These are phyloP conservation scores for Colletotrichum gigasporum DNA, from an alignment of 2,329 filamentous ascomycete species.

Conservation along the genomic window DNA sequence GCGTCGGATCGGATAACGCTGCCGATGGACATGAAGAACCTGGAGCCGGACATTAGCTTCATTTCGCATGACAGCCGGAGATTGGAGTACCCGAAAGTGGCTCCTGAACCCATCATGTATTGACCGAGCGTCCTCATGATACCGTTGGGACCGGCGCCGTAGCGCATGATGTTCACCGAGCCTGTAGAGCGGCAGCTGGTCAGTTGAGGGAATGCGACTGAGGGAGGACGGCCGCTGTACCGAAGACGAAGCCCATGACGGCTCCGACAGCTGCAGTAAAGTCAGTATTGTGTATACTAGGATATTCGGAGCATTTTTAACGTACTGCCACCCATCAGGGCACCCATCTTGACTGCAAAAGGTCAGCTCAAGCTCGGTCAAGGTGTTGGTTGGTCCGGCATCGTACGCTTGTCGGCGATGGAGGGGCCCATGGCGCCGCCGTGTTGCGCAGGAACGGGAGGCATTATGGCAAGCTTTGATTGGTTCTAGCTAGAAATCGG, in stretches of 20 bases:
- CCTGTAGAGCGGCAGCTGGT: constrained; percentile 57
- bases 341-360: constrained; percentile 90
- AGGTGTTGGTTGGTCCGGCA: neutral
- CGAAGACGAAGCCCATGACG: constrained; percentile 98
- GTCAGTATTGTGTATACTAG: constrained; percentile 41
- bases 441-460: constrained; percentile 51
- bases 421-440: constrained; percentile 56
- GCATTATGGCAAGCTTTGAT: no score
- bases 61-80: neutral
- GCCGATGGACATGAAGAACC: constrained; percentile 99
- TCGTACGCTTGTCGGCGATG: constrained; percentile 64
- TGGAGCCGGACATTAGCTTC: constrained; percentile 39
- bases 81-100: constrained; percentile 85
- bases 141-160: constrained; percentile 91
- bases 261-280: constrained; percentile 79
- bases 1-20: constrained; percentile 95
- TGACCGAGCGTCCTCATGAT: constrained; percentile 94
- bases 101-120: constrained; percentile 95
- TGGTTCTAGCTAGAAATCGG: no score
- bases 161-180: constrained; percentile 93
- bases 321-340: constrained; percentile 98
- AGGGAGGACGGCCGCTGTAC: constrained; percentile 56
- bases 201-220: neutral
- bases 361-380: constrained; percentile 35
- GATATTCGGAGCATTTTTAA: constrained; percentile 36